Evolutionary conservation across 805 yeast genomes (phyloP).

Genomic region (Candida insectorum): DNA sequence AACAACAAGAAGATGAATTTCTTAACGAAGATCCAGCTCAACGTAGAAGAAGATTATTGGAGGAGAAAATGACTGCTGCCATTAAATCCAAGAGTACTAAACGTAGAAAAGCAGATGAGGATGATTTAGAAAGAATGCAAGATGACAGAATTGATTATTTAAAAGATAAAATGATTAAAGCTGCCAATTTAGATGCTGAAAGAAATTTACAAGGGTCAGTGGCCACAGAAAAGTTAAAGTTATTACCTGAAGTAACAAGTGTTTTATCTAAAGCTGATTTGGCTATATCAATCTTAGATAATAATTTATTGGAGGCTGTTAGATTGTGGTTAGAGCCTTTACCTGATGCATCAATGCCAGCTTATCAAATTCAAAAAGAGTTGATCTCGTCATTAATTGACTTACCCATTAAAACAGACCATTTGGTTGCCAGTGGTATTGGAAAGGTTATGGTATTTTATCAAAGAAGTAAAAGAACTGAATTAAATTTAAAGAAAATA

Average conservation of each 20-base stretch:
- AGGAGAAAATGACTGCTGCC: constrained; percentile 75
- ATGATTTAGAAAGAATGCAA: constrained; percentile 90
- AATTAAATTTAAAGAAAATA: constrained; percentile 76
- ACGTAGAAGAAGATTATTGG: constrained; percentile 69
- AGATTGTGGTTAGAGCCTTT: constrained; percentile 97
- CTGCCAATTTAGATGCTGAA: constrained; percentile 73
- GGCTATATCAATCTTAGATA: constrained; percentile 90
- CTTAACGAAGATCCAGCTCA: constrained; percentile 31
- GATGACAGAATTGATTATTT: constrained; percentile 83
- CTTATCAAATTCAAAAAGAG: constrained; percentile 90
- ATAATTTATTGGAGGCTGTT: constrained; percentile 87
- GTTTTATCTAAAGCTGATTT: constrained; percentile 77
- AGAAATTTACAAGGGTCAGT: constrained; percentile 58
- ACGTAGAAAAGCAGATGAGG: constrained; percentile 76
- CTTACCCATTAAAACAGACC: constrained; percentile 93
- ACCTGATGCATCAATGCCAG: constrained; percentile 98
- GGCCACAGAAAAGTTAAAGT: constrained; percentile 72
- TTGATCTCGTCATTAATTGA: constrained; percentile 69
- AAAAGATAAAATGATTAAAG: constrained; percentile 86
- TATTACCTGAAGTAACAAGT: constrained; percentile 75
- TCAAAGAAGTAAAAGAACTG: constrained; percentile 86
- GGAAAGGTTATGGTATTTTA: constrained; percentile 94
- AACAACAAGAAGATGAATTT: constrained; percentile 15
- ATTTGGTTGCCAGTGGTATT: constrained; percentile 87
- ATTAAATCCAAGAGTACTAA: constrained; percentile 59